phyloP scores from a whole-genome alignment of 441 rosid species.

The Pelargonium cotyledonis region DNA sequence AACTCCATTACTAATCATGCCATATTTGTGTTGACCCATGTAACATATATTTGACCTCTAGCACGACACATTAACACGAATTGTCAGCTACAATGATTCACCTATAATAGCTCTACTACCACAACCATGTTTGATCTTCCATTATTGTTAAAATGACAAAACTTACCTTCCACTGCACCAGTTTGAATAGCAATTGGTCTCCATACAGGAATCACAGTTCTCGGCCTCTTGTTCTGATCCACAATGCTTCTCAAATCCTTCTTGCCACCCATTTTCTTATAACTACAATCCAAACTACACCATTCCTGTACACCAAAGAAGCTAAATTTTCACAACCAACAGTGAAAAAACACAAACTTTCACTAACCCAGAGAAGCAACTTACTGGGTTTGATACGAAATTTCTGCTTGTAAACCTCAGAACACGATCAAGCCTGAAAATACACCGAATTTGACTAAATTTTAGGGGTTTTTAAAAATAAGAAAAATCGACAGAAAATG shows the following conservation, averaged over 20 bases:
- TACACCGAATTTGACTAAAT: slow-evolving; percentile 1
- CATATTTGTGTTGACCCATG: no score
- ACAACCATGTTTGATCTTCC: background rate
- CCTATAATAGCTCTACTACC: background rate
- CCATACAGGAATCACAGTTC: slow-evolving; percentile 37
- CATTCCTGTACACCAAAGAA: slow-evolving; percentile 14
- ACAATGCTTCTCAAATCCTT: slow-evolving; percentile 19
- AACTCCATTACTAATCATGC: no score
- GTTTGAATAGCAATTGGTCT: slow-evolving; percentile 49
- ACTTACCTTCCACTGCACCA: slow-evolving; percentile 37
- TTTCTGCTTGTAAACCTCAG: slow-evolving; percentile 28
- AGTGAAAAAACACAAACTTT: background rate
- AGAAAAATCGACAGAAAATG: background rate
- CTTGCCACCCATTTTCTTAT: slow-evolving; percentile 25
- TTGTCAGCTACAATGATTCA: background rate
- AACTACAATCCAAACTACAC: slow-evolving; percentile 27
- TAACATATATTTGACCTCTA: no score
- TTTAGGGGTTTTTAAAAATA: background rate
- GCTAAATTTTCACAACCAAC: background rate
- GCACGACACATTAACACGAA: no score
- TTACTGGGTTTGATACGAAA: slow-evolving; percentile 30
- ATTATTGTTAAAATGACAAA: background rate
- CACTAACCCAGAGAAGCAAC: slow-evolving; percentile 18
- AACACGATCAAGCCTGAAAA: slow-evolving; percentile 37
- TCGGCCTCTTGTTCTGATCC: slow-evolving; percentile 36